Conservation (phyloP, 2,329 filamentous ascomycete genomes). For the Rutstroemia sp. region DNA sequence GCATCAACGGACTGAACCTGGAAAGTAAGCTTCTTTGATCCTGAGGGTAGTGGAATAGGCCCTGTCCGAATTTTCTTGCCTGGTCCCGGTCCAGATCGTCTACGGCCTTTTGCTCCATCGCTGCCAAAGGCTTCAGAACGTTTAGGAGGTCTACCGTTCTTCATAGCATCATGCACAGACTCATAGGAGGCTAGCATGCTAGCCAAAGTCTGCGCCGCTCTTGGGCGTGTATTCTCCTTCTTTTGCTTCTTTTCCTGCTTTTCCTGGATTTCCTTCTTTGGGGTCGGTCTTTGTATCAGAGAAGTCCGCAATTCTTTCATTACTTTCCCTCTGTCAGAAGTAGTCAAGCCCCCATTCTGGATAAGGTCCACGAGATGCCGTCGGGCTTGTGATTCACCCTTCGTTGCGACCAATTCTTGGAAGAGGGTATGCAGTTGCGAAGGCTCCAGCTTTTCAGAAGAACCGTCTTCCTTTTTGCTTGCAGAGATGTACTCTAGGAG, state of each 20-base stretch:
- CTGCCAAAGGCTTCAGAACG: too few relatives aligned
- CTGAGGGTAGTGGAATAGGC: not conserved
- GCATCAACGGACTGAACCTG: constrained; percentile 25
- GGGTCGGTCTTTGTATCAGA: not conserved
- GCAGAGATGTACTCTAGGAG: not conserved
- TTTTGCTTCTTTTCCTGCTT: too few relatives aligned
- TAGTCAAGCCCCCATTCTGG: constrained; percentile 6
- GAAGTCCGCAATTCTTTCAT: constrained; percentile 9
- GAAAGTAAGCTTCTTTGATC: constrained; percentile 6
- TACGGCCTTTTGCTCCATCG: not conserved
- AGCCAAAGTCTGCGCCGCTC: not conserved
- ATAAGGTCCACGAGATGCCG: constrained; percentile 4
- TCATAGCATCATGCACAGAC: constrained; percentile 1
- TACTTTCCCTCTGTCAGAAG: constrained; percentile 1
- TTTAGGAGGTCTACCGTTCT: not conserved
- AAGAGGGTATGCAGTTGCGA: constrained; percentile 6
- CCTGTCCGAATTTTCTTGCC: not conserved
- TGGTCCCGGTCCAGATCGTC: not conserved
- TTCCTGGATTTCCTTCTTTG: not conserved
- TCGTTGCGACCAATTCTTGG: constrained; percentile 2
- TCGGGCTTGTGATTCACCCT: constrained; percentile 1
- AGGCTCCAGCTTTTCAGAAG: not conserved
- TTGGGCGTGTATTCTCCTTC: not conserved
- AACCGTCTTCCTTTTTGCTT: not conserved
- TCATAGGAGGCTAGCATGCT: constrained; percentile 5